These are phyloP conservation scores for Ophiostoma sp. DNA, from an alignment of 2,329 filamentous ascomycete species.

Conservation along the genomic window DNA sequence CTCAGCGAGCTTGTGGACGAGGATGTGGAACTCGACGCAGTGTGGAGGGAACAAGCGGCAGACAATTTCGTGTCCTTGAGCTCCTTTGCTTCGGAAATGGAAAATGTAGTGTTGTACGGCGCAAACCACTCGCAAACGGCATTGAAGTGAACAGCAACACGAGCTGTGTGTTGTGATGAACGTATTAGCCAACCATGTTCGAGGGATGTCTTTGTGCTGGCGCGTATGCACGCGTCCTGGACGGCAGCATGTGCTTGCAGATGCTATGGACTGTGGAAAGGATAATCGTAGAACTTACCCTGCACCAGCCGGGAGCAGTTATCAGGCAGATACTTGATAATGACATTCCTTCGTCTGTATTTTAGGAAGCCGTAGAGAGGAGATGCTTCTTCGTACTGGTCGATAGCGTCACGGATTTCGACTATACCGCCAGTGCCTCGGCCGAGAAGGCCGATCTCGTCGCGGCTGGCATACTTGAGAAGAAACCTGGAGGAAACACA, in stretches of 20 bases:
- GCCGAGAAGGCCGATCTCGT: constrained; percentile 74
- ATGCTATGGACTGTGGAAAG: too few species aligned
- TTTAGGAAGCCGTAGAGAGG: constrained; percentile 88
- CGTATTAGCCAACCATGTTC: background rate
- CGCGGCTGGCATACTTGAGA: constrained; percentile 82
- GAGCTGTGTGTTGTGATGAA: constrained; percentile 52
- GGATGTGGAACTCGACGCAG: constrained; percentile 76
- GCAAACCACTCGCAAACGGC: constrained; percentile 66
- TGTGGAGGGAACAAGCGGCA: constrained; percentile 81
- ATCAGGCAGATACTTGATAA: constrained; percentile 89
- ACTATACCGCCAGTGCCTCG: constrained; percentile 75
- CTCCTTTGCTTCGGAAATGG: constrained; percentile 67
- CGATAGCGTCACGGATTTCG: constrained; percentile 74
- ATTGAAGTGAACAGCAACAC: constrained; percentile 69
- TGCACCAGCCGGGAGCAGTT: constrained; percentile 85
- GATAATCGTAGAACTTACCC: constrained; percentile 53
- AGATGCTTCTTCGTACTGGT: constrained; percentile 73
- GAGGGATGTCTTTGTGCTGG: background rate
- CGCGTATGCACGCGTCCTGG: background rate
- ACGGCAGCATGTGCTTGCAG: background rate
- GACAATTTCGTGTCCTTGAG: constrained; percentile 84
- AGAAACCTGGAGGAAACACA: constrained; percentile 63
- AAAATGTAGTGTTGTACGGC: constrained; percentile 79
- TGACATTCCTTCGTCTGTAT: constrained; percentile 81
- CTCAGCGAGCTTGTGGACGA: constrained; percentile 78